Evolutionary conservation across 148 eudicot species (phyloP), one percentile per base, ranked within the genome.

Genomic region (Arctostaphylos glauca): DNA sequence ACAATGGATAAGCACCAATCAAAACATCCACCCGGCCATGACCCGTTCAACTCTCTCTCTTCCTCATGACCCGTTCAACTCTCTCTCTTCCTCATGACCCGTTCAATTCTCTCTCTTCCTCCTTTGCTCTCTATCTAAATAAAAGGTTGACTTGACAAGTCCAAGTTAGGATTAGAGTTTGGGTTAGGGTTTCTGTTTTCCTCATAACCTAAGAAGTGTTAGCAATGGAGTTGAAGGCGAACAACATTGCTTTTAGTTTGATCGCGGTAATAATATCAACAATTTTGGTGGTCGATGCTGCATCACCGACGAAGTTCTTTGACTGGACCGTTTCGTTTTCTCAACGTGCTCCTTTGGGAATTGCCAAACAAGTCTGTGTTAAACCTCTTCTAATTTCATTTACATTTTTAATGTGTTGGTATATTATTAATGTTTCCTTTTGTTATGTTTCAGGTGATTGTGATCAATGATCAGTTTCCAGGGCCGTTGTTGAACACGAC

Each of bases 401-500:
- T 0, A 1, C 9, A 6, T 7, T 5, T 50, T 50, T 50, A 6
- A 7, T 50, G 54, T 50, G n/a, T 50, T 12, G 15, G 16, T 66
- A n/a, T 5, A 66, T 14, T 14, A 1, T 64, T 25, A 4, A 16
- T 31, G 38, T 31, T 50, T 50, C 0, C 53, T 43, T 8, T 6
- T n/a, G 21, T 48, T 74, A 74, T 48, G 23, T 9, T 74, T 48
- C 82, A 85, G 87, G 84, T 78, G 31, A 85, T 85, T 67, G 50
- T 82, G 74, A 82, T 85, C 58, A 85, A 85, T 46, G 82, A 54
- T n/a, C 75, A 77, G 58, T 85, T 85, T 79, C 87, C 87, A 1
- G 87, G 87, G 5, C 87, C 87, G 12, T 47, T 77, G 53, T n/a
- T 85, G 78, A 78, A 82, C 23, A 54, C 84, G 9, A 74, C 78